Conservation (phyloP, 805 yeast species). For the Brettanomyces sp. region DNA sequence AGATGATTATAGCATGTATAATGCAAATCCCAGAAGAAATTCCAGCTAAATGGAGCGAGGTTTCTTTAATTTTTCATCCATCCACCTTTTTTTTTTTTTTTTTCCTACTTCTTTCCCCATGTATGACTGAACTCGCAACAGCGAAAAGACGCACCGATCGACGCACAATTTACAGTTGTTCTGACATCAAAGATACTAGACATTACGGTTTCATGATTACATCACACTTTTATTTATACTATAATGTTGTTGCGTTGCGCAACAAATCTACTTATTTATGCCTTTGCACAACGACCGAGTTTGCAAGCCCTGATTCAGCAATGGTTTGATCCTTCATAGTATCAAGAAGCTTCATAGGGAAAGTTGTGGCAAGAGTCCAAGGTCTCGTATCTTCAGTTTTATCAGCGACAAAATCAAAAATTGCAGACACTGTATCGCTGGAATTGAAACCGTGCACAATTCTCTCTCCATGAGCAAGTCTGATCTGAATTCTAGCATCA, state of each 20-base stretch:
- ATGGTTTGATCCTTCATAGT: conserved; percentile 49
- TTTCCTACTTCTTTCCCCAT: no score
- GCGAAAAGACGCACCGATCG: no score
- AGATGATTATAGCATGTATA: no score
- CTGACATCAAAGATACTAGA: no score
- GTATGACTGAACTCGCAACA: no score
- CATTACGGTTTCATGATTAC: background rate
- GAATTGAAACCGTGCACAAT: conserved; percentile 55
- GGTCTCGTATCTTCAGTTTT: conserved; percentile 35
- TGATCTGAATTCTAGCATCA: conserved; percentile 69
- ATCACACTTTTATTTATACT: background rate
- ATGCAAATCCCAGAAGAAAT: no score
- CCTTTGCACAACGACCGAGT: conserved; percentile 86
- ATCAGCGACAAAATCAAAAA: conserved; percentile 59
- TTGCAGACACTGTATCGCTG: conserved; percentile 50
- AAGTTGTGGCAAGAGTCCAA: conserved; percentile 67
- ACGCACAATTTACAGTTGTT: no score
- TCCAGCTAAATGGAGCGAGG: no score
- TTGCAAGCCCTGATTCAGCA: conserved; percentile 65
- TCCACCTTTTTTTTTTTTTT: no score
- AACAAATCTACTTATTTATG: conserved; percentile 33
- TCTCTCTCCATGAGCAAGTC: conserved; percentile 76
- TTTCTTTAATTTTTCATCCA: no score
- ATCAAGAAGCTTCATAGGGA: conserved; percentile 70
- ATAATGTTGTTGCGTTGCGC: background rate